Conservation (phyloP, 2,329 filamentous ascomycete species). For the Colletotrichum camelliae region DNA sequence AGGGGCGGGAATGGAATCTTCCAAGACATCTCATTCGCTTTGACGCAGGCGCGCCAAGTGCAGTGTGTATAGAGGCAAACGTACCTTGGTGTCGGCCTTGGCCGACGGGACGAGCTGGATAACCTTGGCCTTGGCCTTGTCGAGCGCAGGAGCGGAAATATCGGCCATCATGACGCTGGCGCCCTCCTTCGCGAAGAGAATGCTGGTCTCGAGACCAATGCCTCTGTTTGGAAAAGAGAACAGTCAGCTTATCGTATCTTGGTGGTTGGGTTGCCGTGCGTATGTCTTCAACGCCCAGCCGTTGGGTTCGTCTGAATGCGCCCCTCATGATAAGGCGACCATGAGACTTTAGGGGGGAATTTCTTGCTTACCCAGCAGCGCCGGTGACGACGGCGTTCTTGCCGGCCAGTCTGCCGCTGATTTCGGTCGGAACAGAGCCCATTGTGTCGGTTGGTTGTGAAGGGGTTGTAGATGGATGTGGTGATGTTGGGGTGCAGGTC, state of each 20-base stretch:
- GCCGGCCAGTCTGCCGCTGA: slow-evolving; percentile 57
- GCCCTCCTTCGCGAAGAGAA: slow-evolving; percentile 89
- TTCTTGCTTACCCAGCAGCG: slow-evolving; percentile 75
- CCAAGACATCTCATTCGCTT: slow-evolving; percentile 4
- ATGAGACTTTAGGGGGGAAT: neutral
- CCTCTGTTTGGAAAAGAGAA: slow-evolving; percentile 61
- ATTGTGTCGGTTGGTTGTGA: slow-evolving; percentile 20
- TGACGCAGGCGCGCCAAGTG: neutral
- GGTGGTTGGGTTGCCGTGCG: neutral
- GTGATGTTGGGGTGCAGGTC: neutral
- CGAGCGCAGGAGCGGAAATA: slow-evolving; percentile 79
- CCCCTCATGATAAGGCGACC: neutral
- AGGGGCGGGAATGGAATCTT: slow-evolving; percentile 2
- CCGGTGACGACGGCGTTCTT: slow-evolving; percentile 80
- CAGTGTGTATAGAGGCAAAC: slow-evolving; percentile 13
- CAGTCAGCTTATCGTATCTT: slow-evolving; percentile 11
- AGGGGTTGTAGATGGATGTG: neutral
- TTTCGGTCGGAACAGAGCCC: slow-evolving; percentile 32
- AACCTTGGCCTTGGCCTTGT: slow-evolving; percentile 77
- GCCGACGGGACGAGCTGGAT: slow-evolving; percentile 72
- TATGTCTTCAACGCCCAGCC: neutral
- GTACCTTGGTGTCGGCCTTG: slow-evolving; percentile 65
- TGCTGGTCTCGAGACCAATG: slow-evolving; percentile 90
- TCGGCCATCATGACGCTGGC: slow-evolving; percentile 86
- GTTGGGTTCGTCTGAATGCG: neutral